These are phyloP conservation scores for Alternaria sp. DNA, from an alignment of 2,329 filamentous ascomycete genomes.

Conservation along the genomic window DNA sequence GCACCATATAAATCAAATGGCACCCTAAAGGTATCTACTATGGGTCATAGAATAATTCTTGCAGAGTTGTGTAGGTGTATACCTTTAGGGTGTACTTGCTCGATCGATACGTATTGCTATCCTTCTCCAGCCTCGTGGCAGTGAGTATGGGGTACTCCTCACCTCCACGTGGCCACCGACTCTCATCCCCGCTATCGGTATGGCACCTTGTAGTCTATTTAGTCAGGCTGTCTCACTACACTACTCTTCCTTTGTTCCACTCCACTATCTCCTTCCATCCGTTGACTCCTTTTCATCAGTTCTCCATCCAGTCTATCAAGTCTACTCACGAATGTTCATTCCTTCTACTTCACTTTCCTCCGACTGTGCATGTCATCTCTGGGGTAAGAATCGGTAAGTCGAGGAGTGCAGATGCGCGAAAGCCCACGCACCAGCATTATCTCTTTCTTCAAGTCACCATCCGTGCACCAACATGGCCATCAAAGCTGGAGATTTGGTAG, in stretches of 20 bases:
- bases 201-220: not conserved
- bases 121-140: not conserved
- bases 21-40: not conserved
- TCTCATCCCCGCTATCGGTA: not conserved
- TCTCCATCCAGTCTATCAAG: not conserved
- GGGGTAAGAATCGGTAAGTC: not conserved
- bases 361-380: not conserved
- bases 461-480: not conserved
- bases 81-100: not conserved
- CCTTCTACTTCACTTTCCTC: not conserved
- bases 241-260: not conserved
- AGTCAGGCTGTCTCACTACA: not conserved
- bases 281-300: not conserved
- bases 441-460: not conserved
- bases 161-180: not conserved
- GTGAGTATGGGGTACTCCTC: not conserved
- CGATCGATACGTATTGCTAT: not conserved
- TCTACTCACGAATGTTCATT: not conserved
- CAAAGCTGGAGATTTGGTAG: constrained; percentile 5
- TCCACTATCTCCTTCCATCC: not conserved
- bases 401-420: not conserved
- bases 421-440: not conserved
- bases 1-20: not conserved
- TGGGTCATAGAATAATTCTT: not conserved
- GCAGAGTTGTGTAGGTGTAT: not conserved